These are phyloP conservation scores for Zymoseptoria crescenta DNA, from an alignment of 2,329 filamentous ascomycete species.

Conservation along the genomic window DNA sequence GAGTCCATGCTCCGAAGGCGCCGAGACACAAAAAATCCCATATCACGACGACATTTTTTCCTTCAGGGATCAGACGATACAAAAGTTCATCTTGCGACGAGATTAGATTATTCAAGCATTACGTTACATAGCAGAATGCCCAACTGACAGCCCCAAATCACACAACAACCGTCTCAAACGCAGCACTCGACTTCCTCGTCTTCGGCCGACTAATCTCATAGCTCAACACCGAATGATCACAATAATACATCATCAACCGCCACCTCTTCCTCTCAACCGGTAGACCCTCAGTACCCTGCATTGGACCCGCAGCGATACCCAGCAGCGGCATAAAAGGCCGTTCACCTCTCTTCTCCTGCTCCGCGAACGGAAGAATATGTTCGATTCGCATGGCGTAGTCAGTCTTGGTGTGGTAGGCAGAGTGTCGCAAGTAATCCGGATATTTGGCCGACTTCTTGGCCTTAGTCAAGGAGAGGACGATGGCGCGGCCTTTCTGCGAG, in stretches of 20 bases:
- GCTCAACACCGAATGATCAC: constrained; percentile 59
- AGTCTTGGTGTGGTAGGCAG: constrained; percentile 11
- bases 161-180: constrained; percentile 12
- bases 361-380: constrained; percentile 47
- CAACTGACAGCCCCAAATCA: constrained; percentile 1
- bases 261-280: constrained; percentile 44
- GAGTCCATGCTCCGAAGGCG: no score
- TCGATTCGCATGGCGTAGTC: constrained; percentile 47
- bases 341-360: constrained; percentile 43
- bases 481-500: constrained; percentile 58
- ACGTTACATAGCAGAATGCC: neutral
- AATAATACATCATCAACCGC: constrained; percentile 63
- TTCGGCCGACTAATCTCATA: constrained; percentile 52
- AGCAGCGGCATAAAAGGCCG: constrained; percentile 49
- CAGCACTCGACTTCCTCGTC: constrained; percentile 11
- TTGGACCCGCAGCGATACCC: constrained; percentile 60
- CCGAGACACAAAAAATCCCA: no score
- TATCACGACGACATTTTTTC: no score
- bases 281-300: constrained; percentile 42
- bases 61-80: no score
- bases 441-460: constrained; percentile 9
- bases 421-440: neutral
- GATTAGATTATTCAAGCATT: neutral
- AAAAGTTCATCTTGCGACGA: neutral
- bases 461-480: constrained; percentile 53